These are phyloP conservation scores for Myriosclerotinia curreyana DNA, from an alignment of 2,329 filamentous ascomycete species.

Conservation along the genomic window DNA sequence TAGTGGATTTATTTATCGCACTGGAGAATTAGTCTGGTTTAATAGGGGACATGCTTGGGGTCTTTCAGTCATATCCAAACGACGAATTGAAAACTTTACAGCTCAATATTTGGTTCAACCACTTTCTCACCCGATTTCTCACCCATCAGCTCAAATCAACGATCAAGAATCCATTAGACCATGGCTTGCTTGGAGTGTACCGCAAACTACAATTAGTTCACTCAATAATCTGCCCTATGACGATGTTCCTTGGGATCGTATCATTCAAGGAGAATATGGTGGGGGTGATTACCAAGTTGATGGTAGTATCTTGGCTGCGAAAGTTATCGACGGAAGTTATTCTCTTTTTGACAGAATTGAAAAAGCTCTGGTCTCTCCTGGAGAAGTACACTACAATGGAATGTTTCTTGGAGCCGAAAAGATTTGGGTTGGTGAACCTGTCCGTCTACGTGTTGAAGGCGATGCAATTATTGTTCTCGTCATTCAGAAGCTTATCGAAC, in stretches of 20 bases:
- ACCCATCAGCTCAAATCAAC: slow-evolving; percentile 44
- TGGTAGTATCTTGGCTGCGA: slow-evolving; percentile 55
- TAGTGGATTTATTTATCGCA: slow-evolving; percentile 49
- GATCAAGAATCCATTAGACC: slow-evolving; percentile 49
- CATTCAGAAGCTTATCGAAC: slow-evolving; percentile 41
- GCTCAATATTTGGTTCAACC: slow-evolving; percentile 48
- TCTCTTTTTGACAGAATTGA: slow-evolving; percentile 51
- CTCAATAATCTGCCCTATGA: slow-evolving; percentile 47
- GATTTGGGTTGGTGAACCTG: slow-evolving; percentile 56
- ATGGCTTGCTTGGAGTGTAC: slow-evolving; percentile 58
- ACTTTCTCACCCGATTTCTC: slow-evolving; percentile 46
- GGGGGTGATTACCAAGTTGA: slow-evolving; percentile 52
- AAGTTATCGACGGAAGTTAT: slow-evolving; percentile 53
- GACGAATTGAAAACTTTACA: slow-evolving; percentile 42
- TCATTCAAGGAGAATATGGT: slow-evolving; percentile 43
- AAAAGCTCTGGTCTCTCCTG: slow-evolving; percentile 40
- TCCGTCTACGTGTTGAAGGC: slow-evolving; percentile 47
- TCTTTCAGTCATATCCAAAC: slow-evolving; percentile 49
- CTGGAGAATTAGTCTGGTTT: slow-evolving; percentile 57
- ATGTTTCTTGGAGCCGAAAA: slow-evolving; percentile 58
- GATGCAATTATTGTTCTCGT: slow-evolving; percentile 49
- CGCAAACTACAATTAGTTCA: slow-evolving; percentile 46
- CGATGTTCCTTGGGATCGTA: slow-evolving; percentile 49
- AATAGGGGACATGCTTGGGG: slow-evolving; percentile 52
- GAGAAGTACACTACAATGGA: slow-evolving; percentile 49